Percentiles rank a stretch among this genome's conserved stretches.
Conservation (phyloP, 176 grass and related monocot species). For the Puccinellia tenuiflora region DNA sequence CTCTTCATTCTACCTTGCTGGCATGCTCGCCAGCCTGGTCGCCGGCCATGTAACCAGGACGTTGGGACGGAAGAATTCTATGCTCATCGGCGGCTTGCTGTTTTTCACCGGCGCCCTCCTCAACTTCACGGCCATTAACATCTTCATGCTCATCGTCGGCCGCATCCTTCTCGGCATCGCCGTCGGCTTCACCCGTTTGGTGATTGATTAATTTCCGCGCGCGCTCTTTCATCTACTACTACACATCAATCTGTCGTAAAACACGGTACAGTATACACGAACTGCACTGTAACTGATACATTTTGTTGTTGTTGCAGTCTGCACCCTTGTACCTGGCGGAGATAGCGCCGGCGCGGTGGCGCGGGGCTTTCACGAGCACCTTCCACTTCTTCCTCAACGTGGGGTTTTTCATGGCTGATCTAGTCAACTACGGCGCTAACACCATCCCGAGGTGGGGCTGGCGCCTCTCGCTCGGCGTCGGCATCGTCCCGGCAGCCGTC, state of each 20-base stretch:
- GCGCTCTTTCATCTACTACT: background rate
- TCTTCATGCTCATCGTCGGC: conserved; percentile 72
- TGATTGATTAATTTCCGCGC: background rate
- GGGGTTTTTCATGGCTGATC: conserved; percentile 60
- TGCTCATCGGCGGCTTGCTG: conserved; percentile 54
- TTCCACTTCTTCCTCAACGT: conserved; percentile 72
- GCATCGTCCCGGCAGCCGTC: conserved; percentile 33
- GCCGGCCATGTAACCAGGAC: conserved; percentile 51
- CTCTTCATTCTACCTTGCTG: conserved; percentile 69
- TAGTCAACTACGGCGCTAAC: conserved; percentile 58
- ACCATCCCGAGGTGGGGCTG: conserved; percentile 53
- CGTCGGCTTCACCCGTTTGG: conserved; percentile 55
- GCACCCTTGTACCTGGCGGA: conserved; percentile 79
- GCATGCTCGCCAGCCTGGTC: conserved; percentile 39
- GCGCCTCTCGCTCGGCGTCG: conserved; percentile 67
- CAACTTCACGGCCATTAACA: conserved; percentile 55
- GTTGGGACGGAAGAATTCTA: conserved; percentile 39
- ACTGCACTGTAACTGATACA: background rate
- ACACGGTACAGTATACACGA: background rate
- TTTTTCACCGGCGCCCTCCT: conserved; percentile 49
- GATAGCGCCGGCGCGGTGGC: conserved; percentile 64
- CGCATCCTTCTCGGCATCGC: conserved; percentile 71
- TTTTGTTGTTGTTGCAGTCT: background rate
- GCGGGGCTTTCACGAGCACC: conserved; percentile 63
- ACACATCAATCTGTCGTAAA: background rate